phyloP scores from a whole-genome alignment of 345 rosid species.

The Rhizophora mangle region DNA sequence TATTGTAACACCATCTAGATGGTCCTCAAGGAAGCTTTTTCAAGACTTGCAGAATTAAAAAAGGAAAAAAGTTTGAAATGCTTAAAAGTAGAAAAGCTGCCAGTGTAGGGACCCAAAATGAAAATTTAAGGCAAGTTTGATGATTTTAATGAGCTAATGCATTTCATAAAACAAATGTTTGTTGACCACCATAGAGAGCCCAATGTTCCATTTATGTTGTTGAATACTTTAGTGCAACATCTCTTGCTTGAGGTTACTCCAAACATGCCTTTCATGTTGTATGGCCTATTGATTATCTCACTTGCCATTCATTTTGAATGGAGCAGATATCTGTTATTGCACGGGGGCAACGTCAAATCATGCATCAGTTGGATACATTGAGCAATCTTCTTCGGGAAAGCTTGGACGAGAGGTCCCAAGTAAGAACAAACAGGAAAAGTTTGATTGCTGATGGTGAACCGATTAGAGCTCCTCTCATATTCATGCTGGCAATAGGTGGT shows the following conservation, averaged over 20 bases:
- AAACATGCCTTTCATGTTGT: neutral
- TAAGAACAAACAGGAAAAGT: slow-evolving; percentile 34
- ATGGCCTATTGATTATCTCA: slow-evolving; percentile 12
- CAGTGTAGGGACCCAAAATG: no score
- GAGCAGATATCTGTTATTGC: slow-evolving; percentile 57
- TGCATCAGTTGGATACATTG: slow-evolving; percentile 66
- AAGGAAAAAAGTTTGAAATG: no score
- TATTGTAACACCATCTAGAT: no score
- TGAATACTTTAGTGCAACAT: neutral
- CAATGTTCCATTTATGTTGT: no score
- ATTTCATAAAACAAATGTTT: no score
- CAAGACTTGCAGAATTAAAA: no score
- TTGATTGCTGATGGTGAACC: slow-evolving; percentile 30
- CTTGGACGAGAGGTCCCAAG: slow-evolving; percentile 42
- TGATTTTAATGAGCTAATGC: no score
- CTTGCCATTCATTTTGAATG: slow-evolving; percentile 1
- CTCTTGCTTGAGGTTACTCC: neutral
- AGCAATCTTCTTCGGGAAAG: slow-evolving; percentile 52
- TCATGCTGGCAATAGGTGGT: slow-evolving; percentile 58
- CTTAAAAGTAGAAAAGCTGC: no score
- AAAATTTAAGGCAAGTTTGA: no score
- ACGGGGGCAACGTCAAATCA: slow-evolving; percentile 75
- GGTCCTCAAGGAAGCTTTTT: no score
- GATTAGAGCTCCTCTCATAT: slow-evolving; percentile 47
- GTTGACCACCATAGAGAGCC: no score